Evolutionary conservation across 1,139 yeast genomes (phyloP).

Genomic region (Candida tropicalis): DNA sequence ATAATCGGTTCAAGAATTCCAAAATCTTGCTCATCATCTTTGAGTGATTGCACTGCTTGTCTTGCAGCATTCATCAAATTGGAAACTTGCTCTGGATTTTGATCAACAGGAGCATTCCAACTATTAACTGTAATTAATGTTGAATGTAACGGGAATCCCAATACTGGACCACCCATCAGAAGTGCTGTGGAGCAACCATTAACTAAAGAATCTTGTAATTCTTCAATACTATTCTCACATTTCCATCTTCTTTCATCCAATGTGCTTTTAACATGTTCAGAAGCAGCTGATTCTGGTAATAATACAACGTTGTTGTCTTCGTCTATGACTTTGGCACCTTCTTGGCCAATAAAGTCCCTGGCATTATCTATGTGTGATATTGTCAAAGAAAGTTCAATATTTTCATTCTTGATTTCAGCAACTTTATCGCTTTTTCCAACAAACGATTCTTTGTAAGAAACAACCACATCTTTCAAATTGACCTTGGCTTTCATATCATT

Average conservation of each 20-base stretch:
- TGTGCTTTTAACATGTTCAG: constrained; percentile 29
- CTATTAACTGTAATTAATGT: constrained; percentile 51
- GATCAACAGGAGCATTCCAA: constrained; percentile 61
- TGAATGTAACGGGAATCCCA: constrained; percentile 68
- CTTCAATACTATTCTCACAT: constrained; percentile 46
- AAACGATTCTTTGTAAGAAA: constrained; percentile 83
- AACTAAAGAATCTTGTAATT: constrained; percentile 53
- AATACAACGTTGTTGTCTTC: constrained; percentile 42
- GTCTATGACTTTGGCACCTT: constrained; percentile 38
- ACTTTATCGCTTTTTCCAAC: constrained; percentile 11
- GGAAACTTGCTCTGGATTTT: constrained; percentile 28
- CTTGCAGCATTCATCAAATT: constrained; percentile 35
- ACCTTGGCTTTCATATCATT: constrained; percentile 83
- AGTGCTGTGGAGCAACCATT: constrained; percentile 72
- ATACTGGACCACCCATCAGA: constrained; percentile 75
- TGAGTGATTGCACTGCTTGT: constrained; percentile 37
- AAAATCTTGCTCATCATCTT: constrained; percentile 32
- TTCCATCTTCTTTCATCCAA: constrained; percentile 52
- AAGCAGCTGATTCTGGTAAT: constrained; percentile 32
- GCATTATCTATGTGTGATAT: constrained; percentile 56
- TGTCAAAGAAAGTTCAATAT: constrained; percentile 37
- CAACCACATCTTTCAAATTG: constrained; percentile 79
- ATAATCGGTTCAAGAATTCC: constrained; percentile 83
- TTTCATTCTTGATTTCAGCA: constrained; percentile 18
- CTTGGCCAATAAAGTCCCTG: constrained; percentile 41